Base-by-base conservation (phyloP, 768 basidiomycete genomes). In the Nevesoporus exiguus region DNA sequence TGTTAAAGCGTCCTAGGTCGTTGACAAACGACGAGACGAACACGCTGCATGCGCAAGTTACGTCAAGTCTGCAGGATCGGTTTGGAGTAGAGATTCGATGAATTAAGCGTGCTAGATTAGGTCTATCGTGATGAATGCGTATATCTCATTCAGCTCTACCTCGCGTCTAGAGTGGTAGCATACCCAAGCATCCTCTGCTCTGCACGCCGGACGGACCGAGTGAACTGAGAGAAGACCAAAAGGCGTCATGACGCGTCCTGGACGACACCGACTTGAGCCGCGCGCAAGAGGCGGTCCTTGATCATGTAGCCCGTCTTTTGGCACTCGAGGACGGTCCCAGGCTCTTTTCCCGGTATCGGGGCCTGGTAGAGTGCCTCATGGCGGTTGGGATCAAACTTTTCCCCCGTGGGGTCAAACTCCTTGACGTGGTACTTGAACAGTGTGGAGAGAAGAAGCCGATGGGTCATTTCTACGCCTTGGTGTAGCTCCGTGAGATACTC, bases 361-460 rank as follows among this genome's bases (percentile, higher is more conserved):
- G 83, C 90, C 74, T 95, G 93, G 74, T 92, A 98, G 25, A 97
- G 78, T 11, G 97, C 97, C 73, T 99, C 97, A 65, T 98, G 96
- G 30, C 76, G 74, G 72, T 98, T 98, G 15, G 97, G 96, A 72
- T 99, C 94, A 64, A 99, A 99, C 60, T 77, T 78, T 71, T 96
- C 93, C 40, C 96, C 96, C 0, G 83, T 86, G 14, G 95, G 92
- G 68, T 97, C 93, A 64, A 93, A 97, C 1, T 89, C 84, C 54
- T 87, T 91, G 69, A 98, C 84, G 55, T 94, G 88, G 73, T 94
- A 93, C 73, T 92, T 87, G 76, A 86, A 90, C 31, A 99, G 79
- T 2, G 91, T 95, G 67, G 93, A 88, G 9, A 94, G 80, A 37
- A 98, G 81, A 56, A 89, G 82, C 48, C 91, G 88, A 62, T 96